Evolutionary conservation across 2,329 filamentous ascomycete genomes (phyloP).

Genomic region (Phyllosticta capitalensis): DNA sequence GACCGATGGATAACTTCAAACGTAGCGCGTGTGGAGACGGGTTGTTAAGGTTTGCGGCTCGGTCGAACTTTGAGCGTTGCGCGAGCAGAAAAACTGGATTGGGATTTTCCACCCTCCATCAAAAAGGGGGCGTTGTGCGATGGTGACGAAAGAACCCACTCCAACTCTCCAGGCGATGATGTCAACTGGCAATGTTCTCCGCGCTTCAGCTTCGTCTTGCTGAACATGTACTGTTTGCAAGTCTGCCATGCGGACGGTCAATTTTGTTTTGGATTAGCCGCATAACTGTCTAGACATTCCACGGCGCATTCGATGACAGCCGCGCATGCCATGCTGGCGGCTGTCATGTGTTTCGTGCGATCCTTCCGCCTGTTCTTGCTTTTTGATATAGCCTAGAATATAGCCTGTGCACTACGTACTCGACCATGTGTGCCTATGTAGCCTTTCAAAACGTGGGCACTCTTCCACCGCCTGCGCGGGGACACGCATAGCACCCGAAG

Average conservation of each 20-base stretch:
- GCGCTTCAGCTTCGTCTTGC: no score
- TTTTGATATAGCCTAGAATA: no score
- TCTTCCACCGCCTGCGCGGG: neutral
- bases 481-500: neutral
- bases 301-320: no score
- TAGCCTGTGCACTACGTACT: no score
- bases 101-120: neutral
- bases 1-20: neutral
- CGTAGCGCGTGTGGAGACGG: neutral
- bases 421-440: no score
- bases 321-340: no score
- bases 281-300: no score
- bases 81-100: neutral
- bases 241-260: no score
- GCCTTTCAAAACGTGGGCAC: neutral
- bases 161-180: neutral
- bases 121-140: neutral
- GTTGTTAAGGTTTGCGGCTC: neutral
- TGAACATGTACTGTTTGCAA: no score
- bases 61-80: neutral
- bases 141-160: neutral
- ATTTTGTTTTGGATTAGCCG: no score
- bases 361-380: no score
- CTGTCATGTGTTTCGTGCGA: no score
- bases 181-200: neutral